Percentiles rank a stretch among this genome's conserved stretches.
phyloP scores from a whole-genome alignment of 1,139 yeast genomes.

The Komagataea norvegica region DNA sequence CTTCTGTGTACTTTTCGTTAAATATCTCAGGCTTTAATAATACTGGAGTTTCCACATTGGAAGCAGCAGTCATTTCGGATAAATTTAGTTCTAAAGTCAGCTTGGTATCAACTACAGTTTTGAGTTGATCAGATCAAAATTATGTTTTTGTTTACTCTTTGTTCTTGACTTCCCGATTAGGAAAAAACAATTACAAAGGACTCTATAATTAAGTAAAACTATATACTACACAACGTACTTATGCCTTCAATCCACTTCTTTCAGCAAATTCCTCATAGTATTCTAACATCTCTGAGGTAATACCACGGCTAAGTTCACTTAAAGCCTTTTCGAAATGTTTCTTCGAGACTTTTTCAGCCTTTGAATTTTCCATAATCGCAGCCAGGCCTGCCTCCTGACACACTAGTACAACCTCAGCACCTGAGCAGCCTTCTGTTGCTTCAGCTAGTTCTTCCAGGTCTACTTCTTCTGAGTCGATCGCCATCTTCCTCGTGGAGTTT shows the following conservation, averaged over 20 bases:
- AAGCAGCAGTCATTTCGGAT: slow-evolving; percentile 3
- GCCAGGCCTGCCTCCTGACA: slow-evolving; percentile 95
- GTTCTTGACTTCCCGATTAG: slow-evolving; percentile 1
- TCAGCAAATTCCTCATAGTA: slow-evolving; percentile 66
- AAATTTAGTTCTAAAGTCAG: too few species aligned
- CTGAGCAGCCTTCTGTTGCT: slow-evolving; percentile 84
- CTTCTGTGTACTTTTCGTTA: slow-evolving; percentile 16
- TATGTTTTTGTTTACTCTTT: slow-evolving; percentile 4
- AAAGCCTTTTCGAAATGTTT: slow-evolving; percentile 74
- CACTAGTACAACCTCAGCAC: slow-evolving; percentile 87
- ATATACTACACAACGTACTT: background rate
- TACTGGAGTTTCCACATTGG: slow-evolving; percentile 15
- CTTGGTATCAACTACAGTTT: background rate
- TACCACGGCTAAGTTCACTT: slow-evolving; percentile 63
- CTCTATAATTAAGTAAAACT: too few species aligned
- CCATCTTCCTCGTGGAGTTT: slow-evolving; percentile 59
- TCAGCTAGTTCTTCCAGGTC: slow-evolving; percentile 51
- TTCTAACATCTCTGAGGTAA: slow-evolving; percentile 76
- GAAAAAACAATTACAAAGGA: background rate
- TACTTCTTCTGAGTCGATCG: slow-evolving; percentile 38
- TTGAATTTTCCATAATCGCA: slow-evolving; percentile 76
- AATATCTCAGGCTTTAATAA: slow-evolving; percentile 21
- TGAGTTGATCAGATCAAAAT: background rate
- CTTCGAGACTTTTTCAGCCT: slow-evolving; percentile 47
- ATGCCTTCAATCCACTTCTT: slow-evolving; percentile 20